Conservation (phyloP, 2,329 filamentous ascomycete species). For the Trichoderma afroharzianum region DNA sequence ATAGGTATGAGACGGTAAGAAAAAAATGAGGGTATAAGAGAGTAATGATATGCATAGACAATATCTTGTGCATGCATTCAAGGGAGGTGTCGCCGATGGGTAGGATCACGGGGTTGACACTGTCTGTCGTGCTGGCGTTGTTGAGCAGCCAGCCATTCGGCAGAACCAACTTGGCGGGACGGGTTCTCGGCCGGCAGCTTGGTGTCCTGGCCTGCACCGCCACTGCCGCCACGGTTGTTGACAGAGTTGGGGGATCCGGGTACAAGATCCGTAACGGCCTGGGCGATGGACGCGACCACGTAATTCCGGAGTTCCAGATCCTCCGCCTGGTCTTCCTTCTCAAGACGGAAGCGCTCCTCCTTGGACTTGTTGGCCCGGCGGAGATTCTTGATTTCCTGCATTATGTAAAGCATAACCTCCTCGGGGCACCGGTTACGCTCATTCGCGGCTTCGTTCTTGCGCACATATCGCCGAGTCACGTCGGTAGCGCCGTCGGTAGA, state of each 20-base stretch:
- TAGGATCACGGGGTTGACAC: slow-evolving; percentile 44
- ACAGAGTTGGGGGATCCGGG: slow-evolving; percentile 42
- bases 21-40: background rate
- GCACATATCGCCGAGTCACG: slow-evolving; percentile 64
- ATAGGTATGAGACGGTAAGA: background rate
- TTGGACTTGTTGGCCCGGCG: slow-evolving; percentile 82
- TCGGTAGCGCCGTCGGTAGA: slow-evolving; percentile 78
- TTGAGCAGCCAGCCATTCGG: slow-evolving; percentile 50
- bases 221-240: slow-evolving; percentile 20
- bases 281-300: slow-evolving; percentile 69
- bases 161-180: slow-evolving; percentile 47
- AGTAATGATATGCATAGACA: background rate
- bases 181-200: slow-evolving; percentile 60
- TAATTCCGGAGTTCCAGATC: slow-evolving; percentile 71
- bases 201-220: slow-evolving; percentile 47
- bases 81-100: slow-evolving; percentile 37
- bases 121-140: slow-evolving; percentile 40
- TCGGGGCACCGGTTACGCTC: slow-evolving; percentile 79
- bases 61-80: slow-evolving; percentile 19
- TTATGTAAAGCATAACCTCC: slow-evolving; percentile 84
- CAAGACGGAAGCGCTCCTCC: slow-evolving; percentile 74
- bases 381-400: slow-evolving; percentile 84
- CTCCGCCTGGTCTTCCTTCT: slow-evolving; percentile 75
- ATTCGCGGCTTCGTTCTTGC: slow-evolving; percentile 67
- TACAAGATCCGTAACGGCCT: slow-evolving; percentile 66